Base-by-base conservation (phyloP, 2,329 filamentous ascomycete species). In the Epichloe amarillans region DNA sequence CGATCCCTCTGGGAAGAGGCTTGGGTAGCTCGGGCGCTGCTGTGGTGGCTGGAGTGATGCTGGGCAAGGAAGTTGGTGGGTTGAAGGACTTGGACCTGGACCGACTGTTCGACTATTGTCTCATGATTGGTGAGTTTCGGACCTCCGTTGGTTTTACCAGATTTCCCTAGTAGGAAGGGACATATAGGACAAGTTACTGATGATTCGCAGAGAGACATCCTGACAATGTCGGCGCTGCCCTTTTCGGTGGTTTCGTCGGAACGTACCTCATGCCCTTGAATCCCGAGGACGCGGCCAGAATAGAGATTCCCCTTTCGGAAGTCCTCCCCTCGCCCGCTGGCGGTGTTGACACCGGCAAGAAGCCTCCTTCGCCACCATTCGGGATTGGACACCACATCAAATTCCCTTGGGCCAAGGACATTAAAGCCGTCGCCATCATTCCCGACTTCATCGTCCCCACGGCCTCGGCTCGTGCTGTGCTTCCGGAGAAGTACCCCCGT, bases 341-440 rank as follows among this genome's bases (percentile, higher is more conserved):
- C 55, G 93, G 93, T 49, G 75, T 90, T 46, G 90, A 97, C 66
- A 97, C 91, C 1, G 91, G 93, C 40, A 76, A 86, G 60, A 82
- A 75, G 58, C 93, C 93, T 19, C 91, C 93, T 5, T 79, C 88
- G 64, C 93, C 93, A n/a, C 93, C 93, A 2, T 66, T 84, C 58
- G 87, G 89, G 61, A 97, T 98, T 60, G 93, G 91, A 46, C 90
- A 96, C 67, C 95, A 95, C 72, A 90, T 94, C 70, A 91, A 90
- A 68, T 97, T 96, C 68, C 82, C 82, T 41, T 97, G 91, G 91
- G 85, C 88, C 52, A 81, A 83, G 56, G 88, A 95, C 67, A 95
- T 98, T 75, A 97, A 96, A 74, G 91, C 90, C 55, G 84, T 98
- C 57, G 89, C 90, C 57, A 91, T 98, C 60, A 95, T 98, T 54